phyloP scores from a whole-genome alignment of 1,284 basidiomycete species.

The Rhodotorula sp. region DNA sequence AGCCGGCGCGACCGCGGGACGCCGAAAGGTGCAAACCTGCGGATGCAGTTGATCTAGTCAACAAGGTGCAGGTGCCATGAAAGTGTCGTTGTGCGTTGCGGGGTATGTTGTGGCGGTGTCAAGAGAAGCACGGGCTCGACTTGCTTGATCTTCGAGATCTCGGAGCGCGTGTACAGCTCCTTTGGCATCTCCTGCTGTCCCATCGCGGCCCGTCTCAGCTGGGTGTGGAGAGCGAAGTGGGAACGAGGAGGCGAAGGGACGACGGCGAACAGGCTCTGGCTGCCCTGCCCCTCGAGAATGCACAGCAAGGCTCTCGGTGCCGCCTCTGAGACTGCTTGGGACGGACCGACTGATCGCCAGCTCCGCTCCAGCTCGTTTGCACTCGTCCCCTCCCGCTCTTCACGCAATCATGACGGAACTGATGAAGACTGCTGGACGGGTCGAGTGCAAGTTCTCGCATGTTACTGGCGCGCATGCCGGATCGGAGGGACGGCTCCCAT shows the following conservation, averaged over 20 bases:
- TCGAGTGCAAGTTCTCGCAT: too few species aligned
- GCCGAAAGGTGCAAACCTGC: slow-evolving; percentile 44
- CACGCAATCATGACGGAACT: too few species aligned
- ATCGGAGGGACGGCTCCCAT: background rate
- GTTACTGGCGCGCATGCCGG: background rate
- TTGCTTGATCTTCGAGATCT: slow-evolving; percentile 31
- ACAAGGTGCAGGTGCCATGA: background rate
- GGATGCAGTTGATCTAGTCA: background rate
- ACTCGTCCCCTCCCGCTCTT: slow-evolving; percentile 4
- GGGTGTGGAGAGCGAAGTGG: too few species aligned
- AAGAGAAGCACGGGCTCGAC: background rate
- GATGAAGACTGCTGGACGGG: background rate
- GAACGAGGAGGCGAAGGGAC: too few species aligned
- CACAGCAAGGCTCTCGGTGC: too few species aligned
- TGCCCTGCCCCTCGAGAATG: background rate
- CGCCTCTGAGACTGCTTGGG: too few species aligned
- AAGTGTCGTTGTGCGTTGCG: background rate
- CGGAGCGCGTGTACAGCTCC: slow-evolving; percentile 13
- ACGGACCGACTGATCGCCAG: background rate
- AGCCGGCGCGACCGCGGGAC: slow-evolving; percentile 74
- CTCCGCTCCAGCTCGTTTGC: too few species aligned
- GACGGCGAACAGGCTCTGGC: too few species aligned
- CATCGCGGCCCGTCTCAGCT: background rate
- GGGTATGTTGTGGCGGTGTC: background rate
- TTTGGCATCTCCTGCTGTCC: background rate